A percentile compares a stretch with the other conserved stretches of the same genome.
Conservation (phyloP, 1,139 yeast species). For the Sugiyamaella xylanicola region DNA sequence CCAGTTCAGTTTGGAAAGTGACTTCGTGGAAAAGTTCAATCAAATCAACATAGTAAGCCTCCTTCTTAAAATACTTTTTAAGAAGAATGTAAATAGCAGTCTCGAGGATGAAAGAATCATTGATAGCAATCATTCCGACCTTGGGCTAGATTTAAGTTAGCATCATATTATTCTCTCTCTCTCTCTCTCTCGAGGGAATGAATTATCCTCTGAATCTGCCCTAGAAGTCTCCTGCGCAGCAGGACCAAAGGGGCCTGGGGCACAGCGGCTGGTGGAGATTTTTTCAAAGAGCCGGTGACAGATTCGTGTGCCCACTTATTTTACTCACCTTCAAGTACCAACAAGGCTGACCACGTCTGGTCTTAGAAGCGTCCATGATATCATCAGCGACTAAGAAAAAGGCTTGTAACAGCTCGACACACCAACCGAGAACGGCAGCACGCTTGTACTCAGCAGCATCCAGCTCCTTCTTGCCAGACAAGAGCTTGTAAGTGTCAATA, state of each 20-base stretch:
- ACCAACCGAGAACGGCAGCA: slow-evolving; percentile 93
- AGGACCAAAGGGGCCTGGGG: no score
- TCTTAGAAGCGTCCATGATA: slow-evolving; percentile 96
- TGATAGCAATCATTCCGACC: slow-evolving; percentile 92
- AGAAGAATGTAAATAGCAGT: slow-evolving; percentile 88
- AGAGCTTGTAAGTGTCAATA: slow-evolving; percentile 83
- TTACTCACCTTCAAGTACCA: slow-evolving; percentile 64
- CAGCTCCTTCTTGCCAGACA: slow-evolving; percentile 71
- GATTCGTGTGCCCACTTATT: background rate
- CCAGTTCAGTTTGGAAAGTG: slow-evolving; percentile 96
- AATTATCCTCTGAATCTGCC: no score
- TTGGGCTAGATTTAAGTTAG: slow-evolving; percentile 49
- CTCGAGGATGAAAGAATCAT: slow-evolving; percentile 96
- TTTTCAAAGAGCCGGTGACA: background rate
- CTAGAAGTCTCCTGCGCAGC: no score
- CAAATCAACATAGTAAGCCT: slow-evolving; percentile 82
- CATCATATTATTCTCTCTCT: no score
- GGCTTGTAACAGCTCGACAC: slow-evolving; percentile 92
- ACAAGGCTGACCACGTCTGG: slow-evolving; percentile 98
- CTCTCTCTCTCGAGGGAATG: no score
- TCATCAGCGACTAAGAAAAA: slow-evolving; percentile 97
- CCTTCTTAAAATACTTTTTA: slow-evolving; percentile 84
- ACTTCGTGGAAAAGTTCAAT: slow-evolving; percentile 83
- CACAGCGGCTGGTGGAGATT: no score
- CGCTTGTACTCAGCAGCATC: slow-evolving; percentile 70